A percentile compares a stretch with the other conserved stretches of the same genome.
phyloP scores from a whole-genome alignment of 495 filamentous ascomycete species.

The Aspergillus cavernicola region DNA sequence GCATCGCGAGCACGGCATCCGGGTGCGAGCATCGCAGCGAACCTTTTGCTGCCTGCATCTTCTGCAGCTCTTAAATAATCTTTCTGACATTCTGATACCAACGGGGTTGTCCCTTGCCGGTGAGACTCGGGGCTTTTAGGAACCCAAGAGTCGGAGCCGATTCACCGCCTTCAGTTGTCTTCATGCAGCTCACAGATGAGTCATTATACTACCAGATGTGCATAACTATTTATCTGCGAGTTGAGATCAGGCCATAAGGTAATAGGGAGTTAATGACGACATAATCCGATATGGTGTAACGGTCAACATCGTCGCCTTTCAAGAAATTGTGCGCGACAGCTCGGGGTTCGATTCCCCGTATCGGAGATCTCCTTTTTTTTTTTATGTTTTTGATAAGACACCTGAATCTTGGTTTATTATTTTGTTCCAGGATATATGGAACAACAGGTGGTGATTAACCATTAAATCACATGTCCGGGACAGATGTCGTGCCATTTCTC shows the following conservation, averaged over 20 bases:
- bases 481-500: too few species aligned
- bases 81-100: slow-evolving; percentile 21
- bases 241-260: too few species aligned
- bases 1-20: slow-evolving; percentile 41
- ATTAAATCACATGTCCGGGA: too few species aligned
- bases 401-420: neutral
- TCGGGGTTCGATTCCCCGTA: slow-evolving; percentile 41
- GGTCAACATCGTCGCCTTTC: slow-evolving; percentile 5
- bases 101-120: neutral
- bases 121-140: neutral
- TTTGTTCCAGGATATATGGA: neutral
- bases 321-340: slow-evolving; percentile 20
- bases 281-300: slow-evolving; percentile 10
- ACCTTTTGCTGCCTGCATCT: slow-evolving; percentile 43
- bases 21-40: slow-evolving; percentile 42
- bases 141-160: neutral
- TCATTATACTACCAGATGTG: too few species aligned
- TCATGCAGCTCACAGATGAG: too few species aligned
- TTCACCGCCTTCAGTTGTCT: slow-evolving; percentile 3
- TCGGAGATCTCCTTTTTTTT: slow-evolving; percentile 20
- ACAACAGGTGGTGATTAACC: neutral
- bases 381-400: too few species aligned
- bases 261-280: too few species aligned
- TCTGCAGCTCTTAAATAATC: slow-evolving; percentile 43
- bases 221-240: too few species aligned